These are phyloP conservation scores for Thermothelomyces thermophilus DNA, from an alignment of 2,329 filamentous ascomycete species.

Conservation along the genomic window DNA sequence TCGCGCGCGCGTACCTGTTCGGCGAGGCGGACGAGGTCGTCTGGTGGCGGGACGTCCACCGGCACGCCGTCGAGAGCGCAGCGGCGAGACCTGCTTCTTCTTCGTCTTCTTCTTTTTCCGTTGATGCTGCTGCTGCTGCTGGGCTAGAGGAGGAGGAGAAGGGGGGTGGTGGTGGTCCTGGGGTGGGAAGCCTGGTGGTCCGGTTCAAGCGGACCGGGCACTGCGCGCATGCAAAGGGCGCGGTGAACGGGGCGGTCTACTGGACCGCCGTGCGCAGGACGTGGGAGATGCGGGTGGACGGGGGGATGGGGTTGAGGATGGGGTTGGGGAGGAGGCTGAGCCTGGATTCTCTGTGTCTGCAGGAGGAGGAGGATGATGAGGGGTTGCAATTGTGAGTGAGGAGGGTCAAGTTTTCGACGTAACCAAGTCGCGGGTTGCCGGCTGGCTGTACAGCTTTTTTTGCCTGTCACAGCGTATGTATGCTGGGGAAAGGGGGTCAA, in stretches of 20 bases:
- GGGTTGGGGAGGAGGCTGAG: conserved; percentile 11
- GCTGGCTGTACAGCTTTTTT: background rate
- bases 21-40: conserved; percentile 24
- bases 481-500: no score
- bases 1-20: conserved; percentile 23
- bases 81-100: no score
- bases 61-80: conserved; percentile 17
- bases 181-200: conserved; percentile 21
- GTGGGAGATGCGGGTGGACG: conserved; percentile 22
- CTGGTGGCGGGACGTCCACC: conserved; percentile 23
- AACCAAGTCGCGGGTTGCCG: background rate
- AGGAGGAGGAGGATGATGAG: background rate
- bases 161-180: background rate
- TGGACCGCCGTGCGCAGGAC: conserved; percentile 22
- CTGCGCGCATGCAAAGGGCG: conserved; percentile 21
- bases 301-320: conserved; percentile 11
- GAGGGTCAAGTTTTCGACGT: no score
- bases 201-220: conserved; percentile 22
- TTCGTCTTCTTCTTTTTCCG: no score
- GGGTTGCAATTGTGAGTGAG: background rate
- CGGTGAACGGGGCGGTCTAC: conserved; percentile 21
- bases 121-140: background rate
- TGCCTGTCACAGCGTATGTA: no score
- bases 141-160: background rate
- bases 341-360: conserved; percentile 12